Evolutionary conservation across 345 rosid species (phyloP), one percentile per base, ranked within the genome.

Genomic region (Pistacia integerrima): DNA sequence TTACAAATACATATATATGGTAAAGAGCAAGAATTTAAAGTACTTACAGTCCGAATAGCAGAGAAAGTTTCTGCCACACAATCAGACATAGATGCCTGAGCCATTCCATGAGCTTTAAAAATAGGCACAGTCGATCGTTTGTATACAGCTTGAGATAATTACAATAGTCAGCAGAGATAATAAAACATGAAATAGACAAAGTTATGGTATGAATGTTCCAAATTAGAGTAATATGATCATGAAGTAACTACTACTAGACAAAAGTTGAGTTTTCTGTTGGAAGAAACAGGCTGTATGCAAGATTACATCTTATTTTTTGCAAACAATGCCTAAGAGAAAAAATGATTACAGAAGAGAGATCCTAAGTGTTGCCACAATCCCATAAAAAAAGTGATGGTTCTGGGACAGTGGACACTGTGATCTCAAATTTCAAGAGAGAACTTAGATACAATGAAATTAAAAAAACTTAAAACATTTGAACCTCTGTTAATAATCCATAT

Each of bases 81-180:
- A 82, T 95, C 98, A 76, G 97, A 86, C 82, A 95, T 95, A 22
- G 94, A 88, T 71, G 98, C 97, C 84, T 95, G 99, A 77, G 92
- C 89, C 88, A 86, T 77, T 82, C 96, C 99, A 82, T 92, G 91
- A 77, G 93, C 91, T 86, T 88, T 88, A 73, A 92, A 95, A 78
- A 93, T 90, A 68, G 96, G 94, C 62, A 82, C 84, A 77, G 98
- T 93, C 55, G 99, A 93, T 79, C 98, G 82, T 88, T 93, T 95
- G 88, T 90, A 93, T 78, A 88, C 81, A 77, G 94, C 97, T 95
- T 79, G 64, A 71, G 75, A 84, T 64, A 25, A 85, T 67, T 46
- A 61, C 69, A 75, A 59, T 20, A 72, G 79, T 87, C 58, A 84
- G 78, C 63, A 81, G 74, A 74, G 71, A 75, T 30, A 81, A 36